These are phyloP conservation scores for Cafeteria roenbergensis DNA, from an alignment of 108 stramenopile genomes.

Conservation along the genomic window DNA sequence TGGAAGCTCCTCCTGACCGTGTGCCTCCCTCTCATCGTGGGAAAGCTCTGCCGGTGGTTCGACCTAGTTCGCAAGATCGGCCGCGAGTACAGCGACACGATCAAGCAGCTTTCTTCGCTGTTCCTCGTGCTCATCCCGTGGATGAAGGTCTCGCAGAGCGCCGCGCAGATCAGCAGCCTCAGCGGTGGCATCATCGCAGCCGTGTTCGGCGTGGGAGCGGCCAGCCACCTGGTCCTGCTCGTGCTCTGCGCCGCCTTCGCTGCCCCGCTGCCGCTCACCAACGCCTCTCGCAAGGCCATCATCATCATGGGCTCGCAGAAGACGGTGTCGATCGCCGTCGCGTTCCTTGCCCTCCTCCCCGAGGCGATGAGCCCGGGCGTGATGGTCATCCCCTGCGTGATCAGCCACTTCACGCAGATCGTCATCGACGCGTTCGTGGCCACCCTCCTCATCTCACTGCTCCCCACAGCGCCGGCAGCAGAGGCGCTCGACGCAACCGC, in stretches of 20 bases:
- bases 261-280: background rate
- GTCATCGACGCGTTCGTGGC: slow-evolving; percentile 14
- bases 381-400: slow-evolving; percentile 10
- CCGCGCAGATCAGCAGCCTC: background rate
- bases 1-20: slow-evolving; percentile 14
- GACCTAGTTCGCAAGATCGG: background rate
- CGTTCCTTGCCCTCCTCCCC: background rate
- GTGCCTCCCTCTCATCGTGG: slow-evolving; percentile 13
- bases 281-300: background rate
- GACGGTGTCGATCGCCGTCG: slow-evolving; percentile 16
- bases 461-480: too few relatives aligned
- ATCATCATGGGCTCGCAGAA: slow-evolving; percentile 17
- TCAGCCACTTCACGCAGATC: slow-evolving; percentile 18
- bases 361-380: slow-evolving; percentile 1
- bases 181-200: background rate
- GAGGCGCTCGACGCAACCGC: too few relatives aligned
- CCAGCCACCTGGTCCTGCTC: slow-evolving; percentile 13
- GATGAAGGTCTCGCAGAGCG: slow-evolving; percentile 12
- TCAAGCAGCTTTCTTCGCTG: slow-evolving; percentile 18
- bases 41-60: slow-evolving; percentile 1
- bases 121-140: slow-evolving; percentile 23
- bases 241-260: background rate
- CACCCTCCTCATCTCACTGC: too few relatives aligned
- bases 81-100: background rate
- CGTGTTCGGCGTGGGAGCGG: background rate